Conservation (phyloP, 2,329 filamentous ascomycete species). For the Talaromyces rugulosus region DNA sequence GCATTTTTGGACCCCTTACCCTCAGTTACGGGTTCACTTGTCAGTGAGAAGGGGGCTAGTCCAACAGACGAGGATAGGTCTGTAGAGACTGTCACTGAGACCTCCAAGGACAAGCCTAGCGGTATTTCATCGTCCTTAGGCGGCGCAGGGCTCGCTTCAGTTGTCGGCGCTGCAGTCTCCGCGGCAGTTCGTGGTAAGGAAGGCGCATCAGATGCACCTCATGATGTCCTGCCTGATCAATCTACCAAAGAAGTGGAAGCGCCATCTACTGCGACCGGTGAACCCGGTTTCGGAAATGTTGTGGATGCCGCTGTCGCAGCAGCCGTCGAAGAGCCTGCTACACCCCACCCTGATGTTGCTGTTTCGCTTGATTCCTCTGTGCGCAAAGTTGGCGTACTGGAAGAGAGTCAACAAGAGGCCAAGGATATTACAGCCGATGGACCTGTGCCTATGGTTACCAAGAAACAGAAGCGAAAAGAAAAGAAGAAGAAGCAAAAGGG, state of each 20-base stretch:
- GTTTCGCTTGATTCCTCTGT: neutral
- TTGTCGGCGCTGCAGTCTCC: conserved; percentile 21
- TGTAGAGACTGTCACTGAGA: neutral
- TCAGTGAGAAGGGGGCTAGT: conserved; percentile 20
- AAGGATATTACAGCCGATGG: conserved; percentile 7
- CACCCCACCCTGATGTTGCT: neutral
- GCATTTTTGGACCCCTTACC: conserved; percentile 22
- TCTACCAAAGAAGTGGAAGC: neutral
- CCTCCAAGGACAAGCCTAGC: neutral
- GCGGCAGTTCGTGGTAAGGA: conserved; percentile 13
- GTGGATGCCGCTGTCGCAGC: conserved; percentile 12
- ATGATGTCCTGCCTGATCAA: neutral
- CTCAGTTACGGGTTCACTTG: conserved; percentile 28
- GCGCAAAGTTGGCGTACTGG: neutral
- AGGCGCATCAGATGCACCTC: conserved; percentile 6
- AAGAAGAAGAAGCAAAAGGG: conserved; percentile 17
- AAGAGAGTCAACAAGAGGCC: neutral
- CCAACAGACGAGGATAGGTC: conserved; percentile 15
- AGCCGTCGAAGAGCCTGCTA: neutral
- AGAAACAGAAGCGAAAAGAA: conserved; percentile 18
- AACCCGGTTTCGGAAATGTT: conserved; percentile 4
- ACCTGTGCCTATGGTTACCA: conserved; percentile 12
- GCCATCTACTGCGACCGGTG: neutral
- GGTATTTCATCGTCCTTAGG: conserved; percentile 10
- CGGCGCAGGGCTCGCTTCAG: conserved; percentile 8